These are phyloP conservation scores for Trypanosoma boissoni DNA, from an alignment of 208 protist genomes.

Conservation along the genomic window DNA sequence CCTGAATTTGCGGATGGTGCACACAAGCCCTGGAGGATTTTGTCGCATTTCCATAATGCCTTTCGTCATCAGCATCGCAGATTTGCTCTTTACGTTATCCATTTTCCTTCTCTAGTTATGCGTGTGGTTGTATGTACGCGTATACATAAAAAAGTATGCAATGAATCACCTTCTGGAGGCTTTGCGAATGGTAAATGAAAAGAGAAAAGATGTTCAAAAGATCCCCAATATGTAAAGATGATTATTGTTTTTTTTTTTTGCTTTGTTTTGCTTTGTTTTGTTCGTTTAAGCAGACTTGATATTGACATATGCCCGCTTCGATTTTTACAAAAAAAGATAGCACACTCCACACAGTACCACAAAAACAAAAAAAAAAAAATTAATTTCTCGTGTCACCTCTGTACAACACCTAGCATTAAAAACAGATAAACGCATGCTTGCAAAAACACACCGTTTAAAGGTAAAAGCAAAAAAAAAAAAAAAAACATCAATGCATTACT, in stretches of 20 bases:
- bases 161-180: too few species aligned
- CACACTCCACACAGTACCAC: too few species aligned
- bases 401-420: too few species aligned
- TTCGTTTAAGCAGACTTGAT: too few species aligned
- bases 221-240: not conserved
- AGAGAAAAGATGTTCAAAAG: too few species aligned
- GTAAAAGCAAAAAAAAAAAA: slow-evolving; percentile 1
- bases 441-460: not conserved
- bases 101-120: too few species aligned
- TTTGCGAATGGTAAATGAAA: too few species aligned
- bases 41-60: slow-evolving; percentile 82
- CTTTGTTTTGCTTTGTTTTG: slow-evolving; percentile 3
- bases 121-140: too few species aligned
- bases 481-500: slow-evolving; percentile 12
- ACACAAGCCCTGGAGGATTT: slow-evolving; percentile 64
- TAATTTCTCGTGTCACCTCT: too few species aligned
- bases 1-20: slow-evolving; percentile 57
- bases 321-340: not conserved
- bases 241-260: not conserved
- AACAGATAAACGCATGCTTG: slow-evolving; percentile 14
- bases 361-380: too few species aligned
- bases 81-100: slow-evolving; percentile 56
- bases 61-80: slow-evolving; percentile 77
- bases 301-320: too few species aligned
- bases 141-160: too few species aligned